A percentile compares a stretch with the other conserved stretches of the same genome.
phyloP scores from a whole-genome alignment of 2,329 filamentous ascomycete species.

The Orbilia brochopaga region DNA sequence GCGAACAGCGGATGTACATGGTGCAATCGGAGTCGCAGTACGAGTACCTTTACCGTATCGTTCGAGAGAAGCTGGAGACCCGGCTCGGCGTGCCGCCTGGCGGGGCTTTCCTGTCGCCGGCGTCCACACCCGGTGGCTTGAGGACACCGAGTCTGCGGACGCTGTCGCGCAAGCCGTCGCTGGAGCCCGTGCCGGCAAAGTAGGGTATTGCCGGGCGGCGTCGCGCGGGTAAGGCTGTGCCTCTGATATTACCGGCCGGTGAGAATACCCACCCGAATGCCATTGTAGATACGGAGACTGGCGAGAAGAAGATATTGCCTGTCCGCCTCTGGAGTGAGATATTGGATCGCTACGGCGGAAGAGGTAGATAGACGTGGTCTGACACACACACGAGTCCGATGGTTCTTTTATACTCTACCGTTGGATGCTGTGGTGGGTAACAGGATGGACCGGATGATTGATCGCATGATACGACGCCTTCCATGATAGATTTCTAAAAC shows the following conservation, averaged over 20 bases:
- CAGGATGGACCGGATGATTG: constrained; percentile 48
- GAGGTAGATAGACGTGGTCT: too few relatives aligned
- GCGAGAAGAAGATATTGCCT: background rate
- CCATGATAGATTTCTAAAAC: constrained; percentile 22
- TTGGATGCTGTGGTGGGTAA: constrained; percentile 38
- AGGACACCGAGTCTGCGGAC: constrained; percentile 40
- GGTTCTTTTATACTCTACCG: too few relatives aligned
- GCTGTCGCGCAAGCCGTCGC: constrained; percentile 32
- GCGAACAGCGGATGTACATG: constrained; percentile 92
- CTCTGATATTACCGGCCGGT: background rate
- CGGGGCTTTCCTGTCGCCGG: constrained; percentile 53
- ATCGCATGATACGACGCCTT: constrained; percentile 36
- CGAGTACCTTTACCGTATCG: constrained; percentile 83
- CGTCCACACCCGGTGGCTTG: constrained; percentile 26
- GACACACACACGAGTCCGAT: too few relatives aligned
- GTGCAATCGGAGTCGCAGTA: constrained; percentile 88
- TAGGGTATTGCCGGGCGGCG: constrained; percentile 29
- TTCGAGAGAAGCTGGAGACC: constrained; percentile 68
- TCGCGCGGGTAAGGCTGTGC: constrained; percentile 14
- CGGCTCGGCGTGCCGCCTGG: constrained; percentile 56
- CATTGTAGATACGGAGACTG: background rate
- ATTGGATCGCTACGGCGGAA: too few relatives aligned
- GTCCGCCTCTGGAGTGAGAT: too few relatives aligned
- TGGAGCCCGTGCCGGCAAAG: constrained; percentile 36
- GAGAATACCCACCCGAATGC: background rate